Percentiles rank a stretch among this genome's conserved stretches.
phyloP scores from a whole-genome alignment of 2,329 filamentous ascomycete species.

The Alternaria hordeiaustralica region DNA sequence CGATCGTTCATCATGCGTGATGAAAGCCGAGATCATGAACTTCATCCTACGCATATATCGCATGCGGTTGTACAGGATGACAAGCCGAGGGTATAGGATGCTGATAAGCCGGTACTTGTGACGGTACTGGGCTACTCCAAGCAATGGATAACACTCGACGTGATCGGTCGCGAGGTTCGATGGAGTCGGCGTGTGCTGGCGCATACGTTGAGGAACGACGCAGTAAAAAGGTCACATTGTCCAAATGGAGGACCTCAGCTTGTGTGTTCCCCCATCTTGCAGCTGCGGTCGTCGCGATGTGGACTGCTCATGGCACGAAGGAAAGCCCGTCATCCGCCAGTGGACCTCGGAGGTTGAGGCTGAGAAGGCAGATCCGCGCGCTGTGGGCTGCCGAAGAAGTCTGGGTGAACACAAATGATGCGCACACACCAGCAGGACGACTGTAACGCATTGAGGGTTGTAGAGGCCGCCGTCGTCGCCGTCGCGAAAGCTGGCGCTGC shows the following conservation, averaged over 20 bases:
- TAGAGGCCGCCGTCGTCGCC: neutral
- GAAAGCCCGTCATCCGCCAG: neutral
- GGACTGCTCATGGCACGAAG: neutral
- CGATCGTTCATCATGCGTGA: neutral
- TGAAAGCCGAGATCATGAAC: neutral
- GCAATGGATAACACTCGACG: neutral
- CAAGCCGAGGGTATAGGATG: neutral
- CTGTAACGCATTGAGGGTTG: neutral
- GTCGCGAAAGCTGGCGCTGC: neutral
- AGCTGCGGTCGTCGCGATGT: neutral
- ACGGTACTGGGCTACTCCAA: neutral
- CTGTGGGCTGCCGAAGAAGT: neutral
- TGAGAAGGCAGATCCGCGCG: neutral
- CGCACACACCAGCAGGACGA: neutral
- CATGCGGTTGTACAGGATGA: neutral
- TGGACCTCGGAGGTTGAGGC: neutral
- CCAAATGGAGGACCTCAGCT: neutral
- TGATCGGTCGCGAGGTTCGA: neutral
- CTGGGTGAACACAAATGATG: neutral
- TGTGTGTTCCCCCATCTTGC: neutral
- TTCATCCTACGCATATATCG: neutral
- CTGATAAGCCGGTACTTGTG: neutral
- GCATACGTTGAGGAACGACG: neutral
- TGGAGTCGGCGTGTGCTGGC: neutral
- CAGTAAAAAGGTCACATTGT: neutral